Evolutionary conservation across 495 filamentous ascomycete genomes (phyloP).

Genomic region (Geoglossum glabrum): DNA sequence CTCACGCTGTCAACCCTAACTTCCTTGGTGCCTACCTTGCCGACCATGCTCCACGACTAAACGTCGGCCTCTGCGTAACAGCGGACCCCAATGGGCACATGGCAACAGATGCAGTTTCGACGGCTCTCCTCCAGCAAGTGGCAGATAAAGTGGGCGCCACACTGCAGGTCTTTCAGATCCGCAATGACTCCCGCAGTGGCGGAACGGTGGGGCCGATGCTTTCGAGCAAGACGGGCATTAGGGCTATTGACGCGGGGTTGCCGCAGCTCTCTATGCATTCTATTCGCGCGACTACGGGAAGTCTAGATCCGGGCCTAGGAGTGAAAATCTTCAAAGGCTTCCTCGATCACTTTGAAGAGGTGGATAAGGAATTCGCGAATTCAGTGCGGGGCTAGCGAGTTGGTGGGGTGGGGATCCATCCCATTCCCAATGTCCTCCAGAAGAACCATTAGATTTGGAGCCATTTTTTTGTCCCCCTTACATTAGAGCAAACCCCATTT

Average conservation of each 20-base stretch:
- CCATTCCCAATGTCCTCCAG: not conserved
- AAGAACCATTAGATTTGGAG: not conserved
- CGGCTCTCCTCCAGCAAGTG: constrained; percentile 52
- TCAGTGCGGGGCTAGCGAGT: not conserved
- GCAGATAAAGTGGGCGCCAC: constrained; percentile 46
- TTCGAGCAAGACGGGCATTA: constrained; percentile 56
- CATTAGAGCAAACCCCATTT: not conserved
- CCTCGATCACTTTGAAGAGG: constrained; percentile 68
- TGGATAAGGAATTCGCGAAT: constrained; percentile 59
- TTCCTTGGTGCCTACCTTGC: constrained; percentile 62
- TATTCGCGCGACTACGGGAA: constrained; percentile 78
- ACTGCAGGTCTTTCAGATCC: constrained; percentile 83
- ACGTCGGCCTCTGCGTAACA: constrained; percentile 66
- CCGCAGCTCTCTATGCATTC: constrained; percentile 90
- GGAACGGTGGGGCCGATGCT: constrained; percentile 95
- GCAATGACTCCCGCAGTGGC: constrained; percentile 72
- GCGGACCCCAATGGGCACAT: constrained; percentile 72
- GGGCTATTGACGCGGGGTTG: constrained; percentile 77
- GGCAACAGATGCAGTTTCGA: constrained; percentile 55
- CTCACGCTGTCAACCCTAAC: constrained; percentile 89
- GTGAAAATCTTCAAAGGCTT: constrained; percentile 79
- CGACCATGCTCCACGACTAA: constrained; percentile 73
- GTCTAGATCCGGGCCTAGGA: constrained; percentile 71
- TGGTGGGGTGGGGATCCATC: not conserved
- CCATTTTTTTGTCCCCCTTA: not conserved